These are phyloP conservation scores for Dentipellis sp. DNA, from an alignment of 768 basidiomycete genomes.

Conservation along the genomic window DNA sequence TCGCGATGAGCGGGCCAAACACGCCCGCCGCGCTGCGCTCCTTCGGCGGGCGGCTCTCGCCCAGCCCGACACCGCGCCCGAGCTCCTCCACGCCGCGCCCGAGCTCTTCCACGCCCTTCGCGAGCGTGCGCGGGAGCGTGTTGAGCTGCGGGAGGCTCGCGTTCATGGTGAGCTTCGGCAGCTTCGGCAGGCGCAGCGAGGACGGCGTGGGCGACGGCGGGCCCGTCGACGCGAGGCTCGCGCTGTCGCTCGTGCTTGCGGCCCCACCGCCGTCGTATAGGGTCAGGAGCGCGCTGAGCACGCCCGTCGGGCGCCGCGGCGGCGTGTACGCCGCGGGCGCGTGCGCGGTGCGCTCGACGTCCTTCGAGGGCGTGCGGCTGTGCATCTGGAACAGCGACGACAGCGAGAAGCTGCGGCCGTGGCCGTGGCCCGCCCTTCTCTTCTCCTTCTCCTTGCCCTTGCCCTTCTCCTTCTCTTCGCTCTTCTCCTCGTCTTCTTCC, in stretches of 20 bases:
- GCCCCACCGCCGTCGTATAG: conserved; percentile 39
- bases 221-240: conserved; percentile 16
- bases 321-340: conserved; percentile 13
- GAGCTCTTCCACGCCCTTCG: not conserved
- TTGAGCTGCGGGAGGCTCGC: not conserved
- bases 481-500: not conserved
- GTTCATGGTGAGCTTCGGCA: conserved; percentile 14
- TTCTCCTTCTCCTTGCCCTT: not conserved
- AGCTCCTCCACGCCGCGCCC: conserved; percentile 7
- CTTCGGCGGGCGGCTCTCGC: no score
- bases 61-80: conserved; percentile 5
- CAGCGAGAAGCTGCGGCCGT: not conserved
- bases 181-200: conserved; percentile 13
- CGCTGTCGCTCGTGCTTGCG: conserved; percentile 14
- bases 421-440: no score
- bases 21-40: conserved; percentile 50
- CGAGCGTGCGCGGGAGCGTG: no score
- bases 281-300: conserved; percentile 57
- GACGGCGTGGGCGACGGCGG: conserved; percentile 11
- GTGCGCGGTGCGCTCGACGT: conserved; percentile 7
- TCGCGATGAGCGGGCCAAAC: conserved; percentile 63
- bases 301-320: conserved; percentile 30
- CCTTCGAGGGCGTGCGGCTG: not conserved
- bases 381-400: not conserved
- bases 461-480: not conserved